These are phyloP conservation scores for Angophora floribunda DNA, from an alignment of 345 rosid genomes.

Conservation along the genomic window DNA sequence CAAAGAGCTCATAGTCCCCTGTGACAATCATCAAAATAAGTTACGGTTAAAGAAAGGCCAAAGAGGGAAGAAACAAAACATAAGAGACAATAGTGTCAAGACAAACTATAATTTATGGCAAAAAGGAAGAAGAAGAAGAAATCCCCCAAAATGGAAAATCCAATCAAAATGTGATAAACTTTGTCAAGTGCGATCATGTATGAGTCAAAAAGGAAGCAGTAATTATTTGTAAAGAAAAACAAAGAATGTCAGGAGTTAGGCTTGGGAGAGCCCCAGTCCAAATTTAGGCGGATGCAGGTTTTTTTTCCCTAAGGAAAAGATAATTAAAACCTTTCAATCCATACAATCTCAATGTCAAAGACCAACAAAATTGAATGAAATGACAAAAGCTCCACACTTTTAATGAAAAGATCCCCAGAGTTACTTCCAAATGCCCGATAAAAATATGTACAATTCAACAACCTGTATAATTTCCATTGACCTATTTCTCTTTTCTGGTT, in stretches of 20 bases:
- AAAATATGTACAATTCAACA: neutral
- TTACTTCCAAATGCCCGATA: neutral
- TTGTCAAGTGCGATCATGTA: neutral
- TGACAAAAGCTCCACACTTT: neutral
- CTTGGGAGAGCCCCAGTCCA: neutral
- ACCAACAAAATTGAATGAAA: neutral
- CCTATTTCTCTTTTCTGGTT: neutral
- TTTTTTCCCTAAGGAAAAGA: neutral
- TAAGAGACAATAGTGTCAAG: neutral
- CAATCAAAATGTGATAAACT: neutral
- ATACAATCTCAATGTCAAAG: neutral
- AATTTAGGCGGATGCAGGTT: neutral
- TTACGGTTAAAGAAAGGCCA: neutral
- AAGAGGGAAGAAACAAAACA: neutral
- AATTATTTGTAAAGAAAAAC: neutral
- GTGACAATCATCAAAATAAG: neutral
- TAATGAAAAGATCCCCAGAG: neutral
- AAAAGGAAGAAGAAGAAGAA: too few relatives aligned
- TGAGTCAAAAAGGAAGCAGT: neutral
- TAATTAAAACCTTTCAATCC: neutral
- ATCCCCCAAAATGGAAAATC: neutral
- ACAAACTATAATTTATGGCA: neutral
- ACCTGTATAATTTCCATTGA: neutral
- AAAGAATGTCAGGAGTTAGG: neutral
- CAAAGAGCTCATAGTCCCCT: neutral